Base-by-base conservation (phyloP, 805 yeast species). In the Saccharomycopsis malanga region DNA sequence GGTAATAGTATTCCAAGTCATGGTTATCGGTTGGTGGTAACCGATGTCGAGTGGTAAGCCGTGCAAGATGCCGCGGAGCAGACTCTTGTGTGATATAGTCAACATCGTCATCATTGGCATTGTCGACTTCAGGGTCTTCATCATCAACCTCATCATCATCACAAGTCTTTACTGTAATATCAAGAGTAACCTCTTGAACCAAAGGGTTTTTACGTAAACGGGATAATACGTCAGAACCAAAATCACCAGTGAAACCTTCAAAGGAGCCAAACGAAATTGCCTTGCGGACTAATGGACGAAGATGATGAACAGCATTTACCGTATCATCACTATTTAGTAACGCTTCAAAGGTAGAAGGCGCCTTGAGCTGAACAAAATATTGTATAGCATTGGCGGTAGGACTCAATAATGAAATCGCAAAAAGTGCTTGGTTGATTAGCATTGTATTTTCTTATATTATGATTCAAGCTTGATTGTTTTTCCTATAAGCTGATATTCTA, bases 161-260 rank as follows among this genome's bases (percentile, higher is more conserved):
- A 49, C 73, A 73, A 1, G 87, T 81, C 36, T 72, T 68, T 17
- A 87, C 70, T 2, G 64, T 60, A 10, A 79, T 67, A 61, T 87
- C 95, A 10, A 82, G 83, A 0, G 83, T 78, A 2, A 87, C 69
- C 34, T 79, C 83, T 3, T 78, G 77, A 30, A 87, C 80, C 58
- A 79, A 22, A 6, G 54, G 54, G 27, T 40, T 46, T 23, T 39
- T 51, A 14, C 45, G 20, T 12, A 51, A 27, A 17, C 54, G 34
- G 7, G 36, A 7, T 17, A 51, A 23, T n/a, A 51, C 45, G 17
- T 51, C 54, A 3, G 44, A 27, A n/a, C 37, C 54, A 45, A 77
- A 76, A 7, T 67, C 66, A 1, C 81, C 83, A 0, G 73, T 61
- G 53, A 77, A 74, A 0, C 76, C 81, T 49, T 68, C 72, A 55